Conservation (phyloP, 352 stramenopile species). For the Saprolegnia parasitica region DNA sequence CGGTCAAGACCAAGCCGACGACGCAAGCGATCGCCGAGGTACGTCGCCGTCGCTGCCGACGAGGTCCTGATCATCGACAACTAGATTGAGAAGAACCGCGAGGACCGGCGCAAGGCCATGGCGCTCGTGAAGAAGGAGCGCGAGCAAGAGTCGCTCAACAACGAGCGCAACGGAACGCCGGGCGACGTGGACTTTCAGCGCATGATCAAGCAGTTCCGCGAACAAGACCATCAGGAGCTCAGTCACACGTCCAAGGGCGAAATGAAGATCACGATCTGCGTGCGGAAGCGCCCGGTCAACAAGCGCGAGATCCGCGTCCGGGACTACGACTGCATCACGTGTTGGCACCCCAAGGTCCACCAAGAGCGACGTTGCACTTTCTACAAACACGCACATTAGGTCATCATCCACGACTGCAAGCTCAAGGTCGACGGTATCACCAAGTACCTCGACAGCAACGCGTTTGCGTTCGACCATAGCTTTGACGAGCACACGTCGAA, state of each 20-base stretch:
- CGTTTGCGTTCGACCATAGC: conserved; percentile 92
- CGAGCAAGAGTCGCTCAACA: conserved; percentile 72
- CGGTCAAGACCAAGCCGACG: conserved; percentile 17
- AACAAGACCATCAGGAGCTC: conserved; percentile 59
- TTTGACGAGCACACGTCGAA: conserved; percentile 93
- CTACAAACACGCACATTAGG: conserved; percentile 21
- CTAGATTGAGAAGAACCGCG: conserved; percentile 81
- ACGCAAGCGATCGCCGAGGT: conserved; percentile 28
- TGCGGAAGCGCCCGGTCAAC: conserved; percentile 94
- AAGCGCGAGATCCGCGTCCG: conserved; percentile 83
- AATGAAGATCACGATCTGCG: conserved; percentile 93
- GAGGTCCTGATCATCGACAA: neutral
- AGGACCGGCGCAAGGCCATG: conserved; percentile 79
- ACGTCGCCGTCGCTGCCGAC: neutral
- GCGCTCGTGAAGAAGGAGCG: conserved; percentile 81
- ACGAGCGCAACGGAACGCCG: conserved; percentile 74
- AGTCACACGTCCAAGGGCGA: conserved; percentile 47
- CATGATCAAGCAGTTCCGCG: conserved; percentile 85
- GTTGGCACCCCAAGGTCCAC: conserved; percentile 88
- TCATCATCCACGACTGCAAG: conserved; percentile 96
- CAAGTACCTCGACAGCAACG: conserved; percentile 97
- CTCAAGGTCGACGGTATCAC: conserved; percentile 97
- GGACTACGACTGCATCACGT: conserved; percentile 96
- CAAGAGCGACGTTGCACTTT: neutral
- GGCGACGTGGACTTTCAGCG: conserved; percentile 89